Evolutionary conservation across 371 early-diverging fungal species (phyloP).

Genomic region (Mortierella sp.): DNA sequence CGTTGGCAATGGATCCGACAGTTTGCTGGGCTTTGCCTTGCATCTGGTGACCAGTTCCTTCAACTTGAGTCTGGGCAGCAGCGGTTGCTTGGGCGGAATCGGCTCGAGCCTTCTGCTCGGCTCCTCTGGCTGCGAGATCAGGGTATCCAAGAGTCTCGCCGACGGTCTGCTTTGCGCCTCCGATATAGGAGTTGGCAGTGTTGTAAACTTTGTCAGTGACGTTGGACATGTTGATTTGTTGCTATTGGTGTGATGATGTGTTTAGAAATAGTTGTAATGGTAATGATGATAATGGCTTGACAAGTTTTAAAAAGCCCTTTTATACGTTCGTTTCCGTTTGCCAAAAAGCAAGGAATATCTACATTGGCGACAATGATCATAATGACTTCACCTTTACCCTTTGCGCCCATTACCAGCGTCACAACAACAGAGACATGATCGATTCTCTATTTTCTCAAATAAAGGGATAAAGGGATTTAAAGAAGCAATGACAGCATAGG

Average conservation of each 20-base stretch:
- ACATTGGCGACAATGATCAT: no score
- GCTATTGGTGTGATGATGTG: neutral
- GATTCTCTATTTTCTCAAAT: no score
- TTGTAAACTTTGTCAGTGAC: constrained; percentile 19
- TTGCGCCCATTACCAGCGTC: neutral
- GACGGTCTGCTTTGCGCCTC: constrained; percentile 45
- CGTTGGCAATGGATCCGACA: constrained; percentile 53
- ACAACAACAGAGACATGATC: no score
- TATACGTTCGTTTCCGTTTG: neutral
- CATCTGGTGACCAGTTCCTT: constrained; percentile 49
- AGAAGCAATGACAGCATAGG: no score
- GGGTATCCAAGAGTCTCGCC: constrained; percentile 35
- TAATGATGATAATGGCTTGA: neutral
- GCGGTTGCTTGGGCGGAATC: constrained; percentile 33
- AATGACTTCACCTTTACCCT: no score
- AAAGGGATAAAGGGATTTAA: no score
- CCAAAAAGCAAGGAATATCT: no score
- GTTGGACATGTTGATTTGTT: constrained; percentile 11
- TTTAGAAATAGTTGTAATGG: no score
- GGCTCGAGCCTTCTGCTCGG: constrained; percentile 41
- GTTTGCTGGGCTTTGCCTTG: constrained; percentile 48
- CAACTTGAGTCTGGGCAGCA: constrained; percentile 25
- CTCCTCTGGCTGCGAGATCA: constrained; percentile 21
- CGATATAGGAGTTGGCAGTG: constrained; percentile 39
- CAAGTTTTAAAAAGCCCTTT: neutral